Percentiles rank a stretch among this genome's conserved stretches.
Conservation (phyloP, 2,329 filamentous ascomycete genomes). For the Monilinia fructigena region DNA sequence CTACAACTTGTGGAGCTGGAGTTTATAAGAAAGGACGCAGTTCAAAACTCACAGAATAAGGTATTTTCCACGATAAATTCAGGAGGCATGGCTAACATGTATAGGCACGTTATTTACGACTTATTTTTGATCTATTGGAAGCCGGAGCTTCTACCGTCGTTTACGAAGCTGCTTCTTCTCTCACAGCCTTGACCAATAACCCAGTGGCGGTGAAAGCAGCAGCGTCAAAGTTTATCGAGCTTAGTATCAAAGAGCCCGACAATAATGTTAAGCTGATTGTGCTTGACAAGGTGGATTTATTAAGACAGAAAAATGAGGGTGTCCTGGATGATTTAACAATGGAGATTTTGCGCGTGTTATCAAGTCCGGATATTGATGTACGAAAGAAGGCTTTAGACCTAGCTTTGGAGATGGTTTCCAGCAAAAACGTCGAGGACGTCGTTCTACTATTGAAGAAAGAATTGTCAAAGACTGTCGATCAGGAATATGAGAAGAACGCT, state of each 20-base stretch:
- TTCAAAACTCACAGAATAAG: slow-evolving; percentile 93
- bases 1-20: slow-evolving; percentile 91
- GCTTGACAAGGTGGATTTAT: slow-evolving; percentile 84
- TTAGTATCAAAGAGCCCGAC: slow-evolving; percentile 95
- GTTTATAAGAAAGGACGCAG: slow-evolving; percentile 97
- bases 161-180: slow-evolving; percentile 93
- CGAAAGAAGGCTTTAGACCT: slow-evolving; percentile 86
- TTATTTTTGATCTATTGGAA: slow-evolving; percentile 96
- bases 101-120: slow-evolving; percentile 81
- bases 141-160: slow-evolving; percentile 91
- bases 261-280: slow-evolving; percentile 99
- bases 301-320: slow-evolving; percentile 84
- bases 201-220: slow-evolving; percentile 97
- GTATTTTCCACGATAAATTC: slow-evolving; percentile 45
- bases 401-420: slow-evolving; percentile 95
- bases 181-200: slow-evolving; percentile 92
- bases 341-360: slow-evolving; percentile 93
- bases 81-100: slow-evolving; percentile 36
- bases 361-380: slow-evolving; percentile 94
- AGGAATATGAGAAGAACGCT: slow-evolving; percentile 97
- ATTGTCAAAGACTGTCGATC: slow-evolving; percentile 93
- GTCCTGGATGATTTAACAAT: slow-evolving; percentile 92
- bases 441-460: slow-evolving; percentile 96
- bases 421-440: slow-evolving; percentile 98
- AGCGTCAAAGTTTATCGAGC: slow-evolving; percentile 91